Percentiles rank a stretch among this genome's conserved stretches.
Evolutionary conservation across 805 yeast species (phyloP).

Genomic region (Zygosaccharomyces kombuchaensis): DNA sequence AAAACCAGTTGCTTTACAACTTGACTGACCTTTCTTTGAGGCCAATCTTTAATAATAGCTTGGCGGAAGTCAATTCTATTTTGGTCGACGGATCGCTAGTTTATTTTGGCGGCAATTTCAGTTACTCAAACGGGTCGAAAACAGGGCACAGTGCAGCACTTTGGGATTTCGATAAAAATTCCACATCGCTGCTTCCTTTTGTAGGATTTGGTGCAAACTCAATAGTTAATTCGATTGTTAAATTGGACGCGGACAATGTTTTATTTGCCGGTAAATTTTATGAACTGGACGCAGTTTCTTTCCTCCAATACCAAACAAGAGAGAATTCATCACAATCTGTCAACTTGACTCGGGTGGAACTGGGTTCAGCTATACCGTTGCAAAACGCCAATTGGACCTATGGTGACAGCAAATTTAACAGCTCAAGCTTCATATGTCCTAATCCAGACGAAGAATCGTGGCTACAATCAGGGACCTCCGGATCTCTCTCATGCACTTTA

Average conservation of each 20-base stretch:
- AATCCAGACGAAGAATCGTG: conserved; percentile 42
- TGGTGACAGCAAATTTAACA: conserved; percentile 37
- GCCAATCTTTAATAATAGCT: conserved; percentile 25
- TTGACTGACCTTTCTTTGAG: conserved; percentile 25
- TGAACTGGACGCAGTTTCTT: conserved; percentile 51
- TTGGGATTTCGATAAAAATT: conserved; percentile 48
- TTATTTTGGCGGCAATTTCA: conserved; percentile 78
- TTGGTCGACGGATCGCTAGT: conserved; percentile 50
- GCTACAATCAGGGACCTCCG: conserved; percentile 49
- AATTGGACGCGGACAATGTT: conserved; percentile 46
- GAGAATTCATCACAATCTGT: conserved; percentile 25
- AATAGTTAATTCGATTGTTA: conserved; percentile 56
- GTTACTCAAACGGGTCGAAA: conserved; percentile 39
- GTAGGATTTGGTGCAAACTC: conserved; percentile 68
- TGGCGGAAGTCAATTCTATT: conserved; percentile 40
- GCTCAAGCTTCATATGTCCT: conserved; percentile 55
- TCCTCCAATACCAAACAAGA: conserved; percentile 28
- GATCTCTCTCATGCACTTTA: conserved; percentile 60
- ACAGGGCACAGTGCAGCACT: conserved; percentile 46
- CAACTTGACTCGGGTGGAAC: conserved; percentile 42
- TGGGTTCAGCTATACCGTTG: conserved; percentile 60
- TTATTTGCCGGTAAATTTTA: conserved; percentile 77
- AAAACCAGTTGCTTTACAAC: conserved; percentile 36
- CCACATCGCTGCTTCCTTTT: conserved; percentile 54
- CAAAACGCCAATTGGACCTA: conserved; percentile 50